Evolutionary conservation across 129 eudicot genomes (phyloP), one percentile per base, ranked within the genome.

Genomic region (Centella asiatica): DNA sequence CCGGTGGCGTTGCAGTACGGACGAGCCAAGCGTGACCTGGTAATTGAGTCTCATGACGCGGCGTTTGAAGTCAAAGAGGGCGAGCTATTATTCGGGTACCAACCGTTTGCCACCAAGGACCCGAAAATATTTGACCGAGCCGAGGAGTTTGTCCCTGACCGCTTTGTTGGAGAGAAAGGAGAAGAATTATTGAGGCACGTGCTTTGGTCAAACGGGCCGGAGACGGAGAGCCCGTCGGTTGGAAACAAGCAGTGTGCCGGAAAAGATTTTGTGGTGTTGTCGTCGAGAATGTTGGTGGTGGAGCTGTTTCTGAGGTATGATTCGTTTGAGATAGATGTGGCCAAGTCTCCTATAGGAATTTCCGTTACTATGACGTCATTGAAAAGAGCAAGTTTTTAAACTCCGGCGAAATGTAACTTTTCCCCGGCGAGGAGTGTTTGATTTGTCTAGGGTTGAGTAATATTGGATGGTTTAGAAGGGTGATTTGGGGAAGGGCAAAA

Each of bases 171-270:
- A 0, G 92, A 75, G 31, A 80, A 72, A 13, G 95, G 88, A 0
- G 95, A 87, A 79, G 51, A 74, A 72, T 40, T 77, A 74, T 51
- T 92, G 81, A 79, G 62, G 77, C 83, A 92, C 34, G 94, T 92
- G 62, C 27, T 76, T 3, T 92, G 98, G 98, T 83, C 94, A 6
- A 87, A 92, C 42, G 98, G 98, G 19, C 90, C 94, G 45, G 95
- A 92, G 40, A 84, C 76, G 6, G 90, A 74, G 66, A 62, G 48
- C 3, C 85, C 97, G 14, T 76, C 81, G 5, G 76, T 73, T 0
- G 75, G 70, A 24, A 83, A 90, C 57, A 90, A 90, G 60, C 97
- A 90, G 71, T 90, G 97, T 72, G 94, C 94, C 19, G 97, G 97
- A 0, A 90, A 90, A 71, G 97, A 90, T 42, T 90, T 90, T 50